phyloP scores from a whole-genome alignment of 805 yeast species.

The Saccharomycopsis sp. region DNA sequence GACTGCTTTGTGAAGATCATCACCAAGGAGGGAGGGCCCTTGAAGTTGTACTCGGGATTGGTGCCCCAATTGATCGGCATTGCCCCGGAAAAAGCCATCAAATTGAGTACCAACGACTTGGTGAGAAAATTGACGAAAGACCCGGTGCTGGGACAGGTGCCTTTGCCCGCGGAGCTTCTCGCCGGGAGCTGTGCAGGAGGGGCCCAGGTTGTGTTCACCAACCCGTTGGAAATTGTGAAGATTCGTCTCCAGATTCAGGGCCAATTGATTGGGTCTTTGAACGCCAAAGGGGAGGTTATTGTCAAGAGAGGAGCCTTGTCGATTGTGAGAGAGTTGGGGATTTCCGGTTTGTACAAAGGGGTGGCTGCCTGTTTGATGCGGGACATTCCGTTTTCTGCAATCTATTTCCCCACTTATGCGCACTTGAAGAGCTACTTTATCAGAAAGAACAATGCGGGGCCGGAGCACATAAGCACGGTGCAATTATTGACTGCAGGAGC shows the following conservation, averaged over 20 bases:
- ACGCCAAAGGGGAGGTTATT: slow-evolving; percentile 29
- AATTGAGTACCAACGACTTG: slow-evolving; percentile 87
- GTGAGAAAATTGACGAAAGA: slow-evolving; percentile 69
- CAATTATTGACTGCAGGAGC: slow-evolving; percentile 87
- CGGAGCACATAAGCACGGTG: slow-evolving; percentile 54
- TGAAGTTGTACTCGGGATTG: slow-evolving; percentile 71
- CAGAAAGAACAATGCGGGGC: slow-evolving; percentile 53
- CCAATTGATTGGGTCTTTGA: slow-evolving; percentile 40
- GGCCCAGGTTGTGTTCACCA: slow-evolving; percentile 92
- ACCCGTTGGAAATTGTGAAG: slow-evolving; percentile 93
- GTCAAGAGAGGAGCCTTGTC: slow-evolving; percentile 54
- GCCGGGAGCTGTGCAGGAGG: slow-evolving; percentile 97
- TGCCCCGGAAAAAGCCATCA: slow-evolving; percentile 97
- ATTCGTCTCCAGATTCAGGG: slow-evolving; percentile 94
- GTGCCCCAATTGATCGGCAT: slow-evolving; percentile 95
- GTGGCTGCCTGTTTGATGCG: slow-evolving; percentile 85
- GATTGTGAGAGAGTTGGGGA: slow-evolving; percentile 72
- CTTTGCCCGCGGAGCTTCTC: slow-evolving; percentile 57
- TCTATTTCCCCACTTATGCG: slow-evolving; percentile 95
- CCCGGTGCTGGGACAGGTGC: slow-evolving; percentile 38
- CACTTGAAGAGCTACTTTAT: slow-evolving; percentile 80
- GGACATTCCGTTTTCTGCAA: slow-evolving; percentile 95
- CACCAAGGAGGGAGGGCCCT: slow-evolving; percentile 69
- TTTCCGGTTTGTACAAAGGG: slow-evolving; percentile 85
- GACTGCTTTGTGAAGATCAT: slow-evolving; percentile 83